A percentile compares a stretch with the other conserved stretches of the same genome.
Conservation (phyloP, 257 asterid genomes). For the Solanum bukasovii region DNA sequence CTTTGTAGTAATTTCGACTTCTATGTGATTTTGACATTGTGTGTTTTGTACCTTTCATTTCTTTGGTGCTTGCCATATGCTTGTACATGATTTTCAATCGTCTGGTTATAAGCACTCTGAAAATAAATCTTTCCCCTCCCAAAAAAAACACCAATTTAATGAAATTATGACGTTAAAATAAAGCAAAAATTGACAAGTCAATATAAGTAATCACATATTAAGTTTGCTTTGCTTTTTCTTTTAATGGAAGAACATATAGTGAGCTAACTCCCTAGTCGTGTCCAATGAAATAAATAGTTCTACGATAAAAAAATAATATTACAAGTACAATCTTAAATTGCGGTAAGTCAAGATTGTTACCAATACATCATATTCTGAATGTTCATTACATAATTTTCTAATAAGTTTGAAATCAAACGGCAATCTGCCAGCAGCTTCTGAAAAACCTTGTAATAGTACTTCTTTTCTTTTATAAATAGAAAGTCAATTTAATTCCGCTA, state of each 20-base stretch:
- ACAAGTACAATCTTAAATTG: not conserved
- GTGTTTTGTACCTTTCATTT: not conserved
- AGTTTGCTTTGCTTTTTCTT: not conserved
- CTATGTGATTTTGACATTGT: not conserved
- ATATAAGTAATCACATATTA: not conserved
- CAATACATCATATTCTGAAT: not conserved
- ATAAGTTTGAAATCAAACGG: not conserved
- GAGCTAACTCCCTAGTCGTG: not conserved
- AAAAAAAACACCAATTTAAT: not conserved
- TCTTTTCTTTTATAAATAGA: too few relatives aligned
- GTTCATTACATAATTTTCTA: not conserved
- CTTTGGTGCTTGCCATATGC: not conserved
- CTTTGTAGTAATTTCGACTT: not conserved
- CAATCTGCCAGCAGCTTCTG: not conserved
- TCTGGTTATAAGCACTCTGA: not conserved
- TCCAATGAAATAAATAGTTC: not conserved
- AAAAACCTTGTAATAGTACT: too few relatives aligned
- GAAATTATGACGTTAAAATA: not conserved
- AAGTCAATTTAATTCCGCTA: not conserved
- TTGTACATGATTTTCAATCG: not conserved
- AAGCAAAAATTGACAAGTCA: not conserved
- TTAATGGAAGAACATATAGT: not conserved
- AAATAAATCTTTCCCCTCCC: not conserved
- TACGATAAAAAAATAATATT: too few relatives aligned
- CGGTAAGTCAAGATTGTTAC: too few relatives aligned